Evolutionary conservation across 306 rosid genomes (phyloP), one percentile per base, ranked within the genome.

Genomic region (Casuarina cunninghamiana): DNA sequence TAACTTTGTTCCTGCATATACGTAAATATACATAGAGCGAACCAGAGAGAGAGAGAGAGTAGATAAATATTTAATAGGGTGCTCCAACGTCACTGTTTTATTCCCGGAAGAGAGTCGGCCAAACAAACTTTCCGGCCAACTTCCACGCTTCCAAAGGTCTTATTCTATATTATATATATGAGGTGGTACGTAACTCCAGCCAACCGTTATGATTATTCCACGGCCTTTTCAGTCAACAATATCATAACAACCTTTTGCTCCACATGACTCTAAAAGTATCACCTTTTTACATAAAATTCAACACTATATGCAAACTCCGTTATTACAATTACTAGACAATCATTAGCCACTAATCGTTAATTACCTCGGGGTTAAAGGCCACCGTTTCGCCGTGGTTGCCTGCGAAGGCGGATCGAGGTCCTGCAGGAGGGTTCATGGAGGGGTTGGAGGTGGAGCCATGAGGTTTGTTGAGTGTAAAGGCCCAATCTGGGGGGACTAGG

Each of bases 71-170:
- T 76, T 3, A 87, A 85, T 76, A 83, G 81, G 41, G 76, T 6
- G 21, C 63, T 76, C 10, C 76, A 57, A 85, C 91, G 92, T 91
- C 96, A 93, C 78, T 71, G 87, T 89, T 78, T 74, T 76, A 82
- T 86, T 85, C 89, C 89, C 51, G 81, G 87, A 81, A 84, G 80
- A 83, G 89, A 85, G 73, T 81, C 82, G 78, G 84, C 88, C 90
- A 89, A 91, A 87, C 88, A 89, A 84, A 88, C 96, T 91, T 85
- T 91, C 87, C 87, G 90, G 91, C 89, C 90, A 89, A 79, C 81
- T 72, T 57, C 54, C 73, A 77, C 87, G 77, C 78, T 77, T 48
- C 72, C 79, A 82, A 37, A 80, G 44, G 76, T 79, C 78, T 75
- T 74, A 68, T 78, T 79, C 77, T 73, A 81, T 81, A 80, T 73